Conservation (phyloP, 164 flowering plant genomes). For the Chimonanthus salicifolius region DNA sequence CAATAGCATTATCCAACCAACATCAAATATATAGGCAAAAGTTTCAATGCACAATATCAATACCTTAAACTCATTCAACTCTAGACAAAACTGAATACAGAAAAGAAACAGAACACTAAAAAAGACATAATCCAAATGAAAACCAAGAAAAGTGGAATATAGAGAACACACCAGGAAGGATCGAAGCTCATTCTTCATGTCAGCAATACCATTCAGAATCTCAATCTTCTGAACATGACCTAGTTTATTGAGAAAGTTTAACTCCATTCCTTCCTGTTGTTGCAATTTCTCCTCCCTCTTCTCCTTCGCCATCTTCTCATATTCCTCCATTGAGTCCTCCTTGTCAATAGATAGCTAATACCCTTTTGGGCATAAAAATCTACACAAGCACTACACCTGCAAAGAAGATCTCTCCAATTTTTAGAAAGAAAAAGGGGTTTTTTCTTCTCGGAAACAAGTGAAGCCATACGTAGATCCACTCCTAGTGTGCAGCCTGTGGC, state of each 20-base stretch:
- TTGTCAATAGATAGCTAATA: slow-evolving; percentile 57
- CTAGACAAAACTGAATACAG: background rate
- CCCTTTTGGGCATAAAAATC: slow-evolving; percentile 51
- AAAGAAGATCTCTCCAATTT: slow-evolving; percentile 79
- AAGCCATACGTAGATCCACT: slow-evolving; percentile 28
- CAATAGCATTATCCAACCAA: too few species aligned
- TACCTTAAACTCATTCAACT: background rate
- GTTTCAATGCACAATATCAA: background rate
- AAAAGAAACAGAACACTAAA: background rate
- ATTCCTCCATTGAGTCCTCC: slow-evolving; percentile 86
- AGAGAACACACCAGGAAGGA: slow-evolving; percentile 61
- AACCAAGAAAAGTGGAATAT: background rate
- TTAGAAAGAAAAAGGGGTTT: slow-evolving; percentile 77
- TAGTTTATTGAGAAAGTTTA: slow-evolving; percentile 57
- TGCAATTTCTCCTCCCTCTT: slow-evolving; percentile 86
- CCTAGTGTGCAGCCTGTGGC: slow-evolving; percentile 46
- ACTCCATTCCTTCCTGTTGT: slow-evolving; percentile 65
- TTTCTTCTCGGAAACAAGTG: slow-evolving; percentile 26
- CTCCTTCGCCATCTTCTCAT: slow-evolving; percentile 77
- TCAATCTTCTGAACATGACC: slow-evolving; percentile 89
- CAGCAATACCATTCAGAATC: slow-evolving; percentile 81
- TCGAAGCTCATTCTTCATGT: slow-evolving; percentile 69
- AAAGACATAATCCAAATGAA: background rate
- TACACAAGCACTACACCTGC: slow-evolving; percentile 61
- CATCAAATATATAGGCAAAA: too few species aligned